Conservation (phyloP, 2,329 filamentous ascomycete species). For the Rhexocercosporidium sp. region DNA sequence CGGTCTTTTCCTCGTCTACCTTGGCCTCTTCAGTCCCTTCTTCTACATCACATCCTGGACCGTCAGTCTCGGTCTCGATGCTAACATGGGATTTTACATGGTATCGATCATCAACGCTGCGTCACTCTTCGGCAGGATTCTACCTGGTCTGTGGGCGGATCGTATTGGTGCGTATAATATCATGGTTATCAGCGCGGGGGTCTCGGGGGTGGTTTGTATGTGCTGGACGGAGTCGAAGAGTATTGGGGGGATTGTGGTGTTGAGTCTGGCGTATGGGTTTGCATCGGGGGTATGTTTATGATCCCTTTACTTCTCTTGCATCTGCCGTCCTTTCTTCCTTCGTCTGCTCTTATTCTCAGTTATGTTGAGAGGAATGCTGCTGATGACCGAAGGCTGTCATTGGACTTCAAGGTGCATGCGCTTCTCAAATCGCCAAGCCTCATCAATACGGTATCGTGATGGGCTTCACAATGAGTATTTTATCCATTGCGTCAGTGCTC, state of each 20-base stretch:
- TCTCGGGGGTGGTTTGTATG: constrained; percentile 29
- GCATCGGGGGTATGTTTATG: constrained; percentile 25
- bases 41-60: constrained; percentile 30
- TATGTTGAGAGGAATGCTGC: not conserved
- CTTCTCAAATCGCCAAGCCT: constrained; percentile 24
- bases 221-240: constrained; percentile 31
- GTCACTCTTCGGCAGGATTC: constrained; percentile 27
- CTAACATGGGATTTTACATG: constrained; percentile 30
- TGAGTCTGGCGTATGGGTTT: constrained; percentile 32
- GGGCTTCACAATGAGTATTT: constrained; percentile 30
- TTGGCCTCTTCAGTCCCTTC: constrained; percentile 31
- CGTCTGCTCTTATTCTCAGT: not conserved
- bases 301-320: no score
- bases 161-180: constrained; percentile 29
- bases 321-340: not conserved
- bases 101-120: constrained; percentile 33
- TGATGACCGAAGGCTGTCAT: constrained; percentile 27
- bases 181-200: constrained; percentile 23
- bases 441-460: constrained; percentile 33
- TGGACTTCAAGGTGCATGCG: constrained; percentile 34
- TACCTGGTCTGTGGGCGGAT: constrained; percentile 32
- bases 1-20: constrained; percentile 26
- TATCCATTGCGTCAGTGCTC: constrained; percentile 29
- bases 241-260: constrained; percentile 25
- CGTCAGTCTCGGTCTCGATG: constrained; percentile 17